Base-by-base conservation (phyloP, 108 stramenopile species). In the Mediolabrus comicus region DNA sequence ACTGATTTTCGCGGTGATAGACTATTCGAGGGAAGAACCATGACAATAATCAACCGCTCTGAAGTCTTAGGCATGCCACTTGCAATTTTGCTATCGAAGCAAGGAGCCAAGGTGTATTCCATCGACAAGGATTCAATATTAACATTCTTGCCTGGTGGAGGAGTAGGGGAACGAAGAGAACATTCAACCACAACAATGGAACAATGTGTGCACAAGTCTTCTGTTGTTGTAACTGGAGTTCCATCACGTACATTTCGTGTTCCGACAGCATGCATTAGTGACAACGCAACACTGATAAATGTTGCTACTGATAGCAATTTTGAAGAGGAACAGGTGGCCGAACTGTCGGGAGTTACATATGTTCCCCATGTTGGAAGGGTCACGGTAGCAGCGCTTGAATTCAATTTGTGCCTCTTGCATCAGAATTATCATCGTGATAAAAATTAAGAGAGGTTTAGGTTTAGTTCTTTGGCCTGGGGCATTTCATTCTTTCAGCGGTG, bases 351-450 rank as follows among this genome's bases (percentile, higher is more conserved):
- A 8, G 82, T 95, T 24, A 83, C 65, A 25, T 95, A 92, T 75
- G 83, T 98, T 24, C 90, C 96, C 2, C 85, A 92, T 63, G 96
- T 98, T 24, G 97, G 97, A 24, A 90, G 95, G 65, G 96, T 97
- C 14, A 98, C 97, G 1, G 95, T 97, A 25, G 95, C 96, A 7
- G 84, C 91, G 58, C 72, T 98, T 46, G 95, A 97, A 75, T 71
- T 92, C 14, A 96, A 96, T 81, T 64, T 98, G 65, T 80, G 96
- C 8, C 74, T 84, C 17, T 75, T 98, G 10, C 90, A 95, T 74
- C 52, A 71, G 30, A 75, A 71, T 34, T 62, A 71, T 65, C 56
- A 70, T 53, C 17, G 46, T 9, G 46, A 49, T 49, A 49, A 41
- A n/a, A 41, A 49, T 14, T 49, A 49, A 49, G 22, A 1, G 22